Base-by-base conservation (phyloP, 1,284 basidiomycete genomes). In the Neonothopanus nambi region DNA sequence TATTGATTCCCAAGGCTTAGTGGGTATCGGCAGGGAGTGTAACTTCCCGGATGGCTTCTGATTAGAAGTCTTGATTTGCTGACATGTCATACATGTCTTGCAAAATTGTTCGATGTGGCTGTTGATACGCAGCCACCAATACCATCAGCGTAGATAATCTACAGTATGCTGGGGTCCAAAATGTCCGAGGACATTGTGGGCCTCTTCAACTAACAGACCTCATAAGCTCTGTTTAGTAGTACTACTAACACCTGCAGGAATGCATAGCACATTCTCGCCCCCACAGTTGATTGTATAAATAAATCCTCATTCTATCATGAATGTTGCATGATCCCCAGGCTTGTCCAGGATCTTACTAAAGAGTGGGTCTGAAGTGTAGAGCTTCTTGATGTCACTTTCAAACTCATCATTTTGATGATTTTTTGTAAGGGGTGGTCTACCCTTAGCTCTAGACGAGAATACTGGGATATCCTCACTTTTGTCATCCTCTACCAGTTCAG, bases 1-100 rank as follows among this genome's bases (percentile, higher is more conserved):
- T 7, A 72, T 68, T 0, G 64, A 66, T 52, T 66, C 59, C 65
- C 68, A 71, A 5, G 69, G 70, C 11, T 62, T 64, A 0, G 65
- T 40, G 62, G 66, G 64, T 0, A 67, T 58, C 0, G 63, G 65
- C 13, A 70, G 36, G 6, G 51, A 28, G 30, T 66, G 64, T 2
- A 68, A 52, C 15, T 66, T 45, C 8, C 65, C 67, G 2, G 40
- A 15, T 0, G 60, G 62, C 3, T 36, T 20, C 2, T 57, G 45
- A 20, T 53, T 61, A 0, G 24, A 35, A 0, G 52, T 37, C 40
- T 70, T 70, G 0, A 60, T 51, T 1, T 42, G 54, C 17, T 67
- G 65, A 47, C 66, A 70, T 1, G 41, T 54, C 15, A 38, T 37
- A 35, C 67, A 70, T 0, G 57, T 55, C 2, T 47, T 42, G 45